Evolutionary conservation across 2,329 filamentous ascomycete species (phyloP).

Genomic region (Fusarium sp.): DNA sequence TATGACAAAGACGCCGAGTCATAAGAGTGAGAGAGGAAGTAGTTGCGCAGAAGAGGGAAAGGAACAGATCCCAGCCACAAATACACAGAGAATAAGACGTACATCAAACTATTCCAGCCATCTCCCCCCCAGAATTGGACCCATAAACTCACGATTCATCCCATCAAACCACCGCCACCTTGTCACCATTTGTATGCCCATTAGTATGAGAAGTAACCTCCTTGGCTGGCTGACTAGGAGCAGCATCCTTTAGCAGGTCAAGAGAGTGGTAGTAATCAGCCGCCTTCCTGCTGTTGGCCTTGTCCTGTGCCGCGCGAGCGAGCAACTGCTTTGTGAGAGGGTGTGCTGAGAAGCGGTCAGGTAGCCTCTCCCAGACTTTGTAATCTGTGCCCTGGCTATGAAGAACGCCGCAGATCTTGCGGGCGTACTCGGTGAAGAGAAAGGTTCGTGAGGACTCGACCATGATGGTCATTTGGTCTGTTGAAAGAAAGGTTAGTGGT

Average conservation of each 20-base stretch:
- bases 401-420: conserved; percentile 8
- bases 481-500: background rate
- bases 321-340: conserved; percentile 2
- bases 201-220: background rate
- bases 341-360: conserved; percentile 15
- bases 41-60: background rate
- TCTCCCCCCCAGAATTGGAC: background rate
- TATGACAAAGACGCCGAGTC: background rate
- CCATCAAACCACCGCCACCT: background rate
- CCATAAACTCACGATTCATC: background rate
- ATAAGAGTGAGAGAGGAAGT: background rate
- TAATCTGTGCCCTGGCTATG: conserved; percentile 12
- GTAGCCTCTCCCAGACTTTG: conserved; percentile 16
- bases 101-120: background rate
- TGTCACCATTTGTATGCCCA: background rate
- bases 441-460: conserved; percentile 12
- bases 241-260: background rate
- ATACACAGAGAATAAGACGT: background rate
- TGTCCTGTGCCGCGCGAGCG: background rate
- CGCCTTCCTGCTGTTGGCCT: background rate
- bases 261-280: conserved; percentile 13
- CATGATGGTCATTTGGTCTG: conserved; percentile 28
- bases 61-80: background rate
- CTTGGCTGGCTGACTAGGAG: background rate
- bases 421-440: conserved; percentile 19